Conservation (phyloP, 192 early-diverging fungal species). For the Backusella liffmaniae region DNA sequence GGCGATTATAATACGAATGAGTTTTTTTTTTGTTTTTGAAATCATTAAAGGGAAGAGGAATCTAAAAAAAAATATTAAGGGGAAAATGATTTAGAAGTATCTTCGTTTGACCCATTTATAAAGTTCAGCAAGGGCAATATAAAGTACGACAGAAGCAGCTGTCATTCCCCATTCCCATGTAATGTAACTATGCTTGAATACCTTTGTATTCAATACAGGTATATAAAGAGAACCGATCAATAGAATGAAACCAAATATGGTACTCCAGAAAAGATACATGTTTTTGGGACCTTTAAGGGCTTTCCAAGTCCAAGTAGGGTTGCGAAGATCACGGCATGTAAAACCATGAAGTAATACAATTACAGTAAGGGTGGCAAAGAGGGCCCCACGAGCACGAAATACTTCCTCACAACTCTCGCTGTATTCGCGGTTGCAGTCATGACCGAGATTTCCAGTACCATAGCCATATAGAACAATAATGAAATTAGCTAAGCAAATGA, state of each 20-base stretch:
- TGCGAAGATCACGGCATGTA: conserved; percentile 70
- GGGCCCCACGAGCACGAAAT: conserved; percentile 67
- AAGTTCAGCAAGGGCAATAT: conserved; percentile 60
- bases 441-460: conserved; percentile 57
- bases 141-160: conserved; percentile 54
- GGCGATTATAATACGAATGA: background rate
- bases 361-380: conserved; percentile 71
- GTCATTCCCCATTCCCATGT: conserved; percentile 77
- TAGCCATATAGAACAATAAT: conserved; percentile 60
- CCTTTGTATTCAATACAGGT: conserved; percentile 60
- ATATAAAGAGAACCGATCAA: conserved; percentile 61
- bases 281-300: conserved; percentile 49
- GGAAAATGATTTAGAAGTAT: background rate
- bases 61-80: background rate
- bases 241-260: conserved; percentile 48
- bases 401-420: conserved; percentile 56
- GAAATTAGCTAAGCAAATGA: conserved; percentile 64
- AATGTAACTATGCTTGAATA: conserved; percentile 63
- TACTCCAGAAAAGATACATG: conserved; percentile 46
- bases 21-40: background rate
- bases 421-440: conserved; percentile 57
- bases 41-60: background rate
- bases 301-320: conserved; percentile 57
- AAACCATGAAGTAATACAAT: conserved; percentile 72
- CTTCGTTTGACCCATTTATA: conserved; percentile 50